Evolutionary conservation across 164 flowering plant genomes (phyloP).

Genomic region (Nelumbo lutea): DNA sequence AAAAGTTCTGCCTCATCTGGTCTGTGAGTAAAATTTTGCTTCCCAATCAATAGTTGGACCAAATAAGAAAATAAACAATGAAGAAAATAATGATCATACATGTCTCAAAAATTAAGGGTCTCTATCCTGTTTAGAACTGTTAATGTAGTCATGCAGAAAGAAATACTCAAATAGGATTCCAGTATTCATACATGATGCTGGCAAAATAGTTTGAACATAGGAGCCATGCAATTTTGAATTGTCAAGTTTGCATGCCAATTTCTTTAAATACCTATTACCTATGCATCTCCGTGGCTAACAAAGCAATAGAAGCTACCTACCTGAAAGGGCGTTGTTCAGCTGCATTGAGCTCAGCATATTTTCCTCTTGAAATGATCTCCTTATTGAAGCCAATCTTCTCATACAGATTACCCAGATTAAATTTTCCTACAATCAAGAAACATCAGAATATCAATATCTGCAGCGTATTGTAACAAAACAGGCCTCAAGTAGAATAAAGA

Average conservation of each 20-base stretch:
- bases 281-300: background rate
- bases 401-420: conserved; percentile 66
- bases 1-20: conserved; percentile 93
- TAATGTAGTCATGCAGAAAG: no score
- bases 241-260: no score
- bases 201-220: no score
- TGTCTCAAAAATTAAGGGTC: no score
- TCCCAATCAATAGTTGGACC: background rate
- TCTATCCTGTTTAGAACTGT: no score
- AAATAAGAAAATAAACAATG: background rate
- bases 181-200: no score
- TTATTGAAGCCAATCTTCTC: conserved; percentile 91
- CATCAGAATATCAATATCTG: conserved; percentile 4
- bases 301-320: conserved; percentile 26
- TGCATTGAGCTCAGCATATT: conserved; percentile 72
- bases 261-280: no score
- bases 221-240: no score
- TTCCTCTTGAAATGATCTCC: conserved; percentile 90
- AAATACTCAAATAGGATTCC: no score
- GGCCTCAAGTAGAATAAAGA: background rate
- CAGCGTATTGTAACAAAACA: background rate
- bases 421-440: conserved; percentile 49
- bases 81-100: no score
- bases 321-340: conserved; percentile 90
- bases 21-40: conserved; percentile 30